These are phyloP conservation scores for Amphirosellinia nigrospora DNA, from an alignment of 495 filamentous ascomycete genomes.

Conservation along the genomic window DNA sequence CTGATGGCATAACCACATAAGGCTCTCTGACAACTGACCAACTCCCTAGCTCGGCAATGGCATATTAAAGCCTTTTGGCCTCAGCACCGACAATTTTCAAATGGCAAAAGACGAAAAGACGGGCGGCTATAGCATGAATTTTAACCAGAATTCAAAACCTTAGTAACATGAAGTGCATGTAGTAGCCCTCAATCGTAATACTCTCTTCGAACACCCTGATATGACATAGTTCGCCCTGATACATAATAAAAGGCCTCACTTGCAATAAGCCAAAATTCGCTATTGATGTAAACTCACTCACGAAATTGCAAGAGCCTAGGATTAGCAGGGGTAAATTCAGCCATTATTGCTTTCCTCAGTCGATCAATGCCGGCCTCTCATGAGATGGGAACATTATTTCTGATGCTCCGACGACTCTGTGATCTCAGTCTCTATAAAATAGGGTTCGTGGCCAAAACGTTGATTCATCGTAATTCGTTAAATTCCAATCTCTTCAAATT, in stretches of 20 bases:
- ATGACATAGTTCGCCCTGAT: neutral
- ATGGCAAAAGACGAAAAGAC: conserved; percentile 89
- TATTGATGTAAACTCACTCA: neutral
- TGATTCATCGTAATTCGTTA: neutral
- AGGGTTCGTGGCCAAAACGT: neutral
- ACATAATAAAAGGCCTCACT: neutral
- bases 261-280: neutral
- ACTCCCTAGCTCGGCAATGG: conserved; percentile 77
- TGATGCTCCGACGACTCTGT: neutral
- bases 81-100: conserved; percentile 92
- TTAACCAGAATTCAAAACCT: conserved; percentile 52
- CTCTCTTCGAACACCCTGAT: neutral
- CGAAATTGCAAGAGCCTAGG: neutral
- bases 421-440: neutral
- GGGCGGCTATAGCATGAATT: conserved; percentile 92
- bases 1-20: neutral
- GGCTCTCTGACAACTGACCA: neutral
- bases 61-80: conserved; percentile 87
- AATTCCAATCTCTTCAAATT: neutral
- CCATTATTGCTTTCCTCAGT: neutral
- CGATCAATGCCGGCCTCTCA: neutral
- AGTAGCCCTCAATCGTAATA: neutral
- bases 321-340: neutral
- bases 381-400: neutral
- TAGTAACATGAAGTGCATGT: neutral